phyloP scores from a whole-genome alignment of 2,329 filamentous ascomycete genomes.

The Grosmannia penicillata region DNA sequence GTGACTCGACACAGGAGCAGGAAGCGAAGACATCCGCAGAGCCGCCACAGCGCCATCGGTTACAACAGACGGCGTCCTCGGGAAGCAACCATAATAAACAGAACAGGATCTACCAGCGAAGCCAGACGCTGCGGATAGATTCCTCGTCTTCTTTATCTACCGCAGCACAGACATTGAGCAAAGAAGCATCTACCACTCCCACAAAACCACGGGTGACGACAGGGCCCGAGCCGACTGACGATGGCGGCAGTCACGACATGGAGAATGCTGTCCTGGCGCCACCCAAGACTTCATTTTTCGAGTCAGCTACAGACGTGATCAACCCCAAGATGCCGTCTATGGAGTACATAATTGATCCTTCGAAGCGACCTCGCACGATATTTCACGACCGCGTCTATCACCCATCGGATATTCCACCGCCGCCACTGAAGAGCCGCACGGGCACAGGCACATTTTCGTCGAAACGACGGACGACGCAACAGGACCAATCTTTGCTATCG shows the following conservation, averaged over 20 bases:
- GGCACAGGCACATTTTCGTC: background rate
- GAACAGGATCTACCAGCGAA: constrained; percentile 59
- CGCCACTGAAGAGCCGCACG: constrained; percentile 43
- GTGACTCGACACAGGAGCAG: constrained; percentile 20
- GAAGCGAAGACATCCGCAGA: background rate
- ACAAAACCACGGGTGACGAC: constrained; percentile 30
- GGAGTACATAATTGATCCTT: constrained; percentile 73
- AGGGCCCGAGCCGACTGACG: constrained; percentile 28
- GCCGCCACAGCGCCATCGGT: background rate
- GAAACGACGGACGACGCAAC: background rate
- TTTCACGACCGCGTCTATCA: constrained; percentile 96
- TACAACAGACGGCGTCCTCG: background rate
- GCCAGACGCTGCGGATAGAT: constrained; percentile 52
- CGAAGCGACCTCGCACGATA: constrained; percentile 70
- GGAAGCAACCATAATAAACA: constrained; percentile 30
- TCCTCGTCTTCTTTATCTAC: constrained; percentile 16
- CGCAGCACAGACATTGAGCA: background rate
- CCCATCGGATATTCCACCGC: constrained; percentile 78
- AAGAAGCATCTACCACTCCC: too few relatives aligned
- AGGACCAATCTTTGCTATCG: too few relatives aligned
- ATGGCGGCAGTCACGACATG: constrained; percentile 6
- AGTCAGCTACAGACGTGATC: constrained; percentile 83
- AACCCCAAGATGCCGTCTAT: constrained; percentile 74
- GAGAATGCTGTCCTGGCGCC: constrained; percentile 47
- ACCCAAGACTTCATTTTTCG: constrained; percentile 84